Evolutionary conservation across 257 asterid genomes (phyloP), one percentile per base, ranked within the genome.

Genomic region (Plantago ovata): DNA sequence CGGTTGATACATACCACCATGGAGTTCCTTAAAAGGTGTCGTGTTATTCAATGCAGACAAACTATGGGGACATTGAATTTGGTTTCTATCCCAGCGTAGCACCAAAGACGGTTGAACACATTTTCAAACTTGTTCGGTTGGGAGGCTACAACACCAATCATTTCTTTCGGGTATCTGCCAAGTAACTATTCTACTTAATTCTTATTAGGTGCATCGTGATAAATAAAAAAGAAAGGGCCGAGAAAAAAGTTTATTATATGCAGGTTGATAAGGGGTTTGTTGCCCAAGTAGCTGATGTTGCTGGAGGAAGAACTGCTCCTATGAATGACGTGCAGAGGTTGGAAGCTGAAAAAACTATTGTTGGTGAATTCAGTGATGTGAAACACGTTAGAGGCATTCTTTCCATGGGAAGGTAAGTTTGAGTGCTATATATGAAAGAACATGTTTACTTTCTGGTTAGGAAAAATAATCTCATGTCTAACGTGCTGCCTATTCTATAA

Each of bases 221-320:
- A 54, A 50, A 32, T 67, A 45, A 11, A 63, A 69, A 49, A 51
- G 14, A 16, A 20, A 20, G 20, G 23, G 23, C 38, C 36, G 64
- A 43, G 40, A 24, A 39, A n/a, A 42, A n/a, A 43, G 21, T 51
- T 56, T 50, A 55, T 53, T 44, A 58, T 44, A 40, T 58, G 75
- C 75, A 89, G 98, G 96, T 93, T 32, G 98, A 93, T 69, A 89
- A 71, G 72, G 97, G 97, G n/a, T 88, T 84, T 75, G 99, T 89
- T 48, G 96, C 97, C 36, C 99, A 93, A 75, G 96, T 93, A 75
- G 99, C 99, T 7, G 97, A 86, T 82, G 99, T 93, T 66, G 66
- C 14, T 28, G 79, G 92, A n/a, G 99, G 97, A 64, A 84, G 99
- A 77, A 81, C 65, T 64, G 97, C 91, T 67, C 96, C 97, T 11